Conservation (phyloP, 176 grass and related monocot genomes). For the Pharus latifolius region DNA sequence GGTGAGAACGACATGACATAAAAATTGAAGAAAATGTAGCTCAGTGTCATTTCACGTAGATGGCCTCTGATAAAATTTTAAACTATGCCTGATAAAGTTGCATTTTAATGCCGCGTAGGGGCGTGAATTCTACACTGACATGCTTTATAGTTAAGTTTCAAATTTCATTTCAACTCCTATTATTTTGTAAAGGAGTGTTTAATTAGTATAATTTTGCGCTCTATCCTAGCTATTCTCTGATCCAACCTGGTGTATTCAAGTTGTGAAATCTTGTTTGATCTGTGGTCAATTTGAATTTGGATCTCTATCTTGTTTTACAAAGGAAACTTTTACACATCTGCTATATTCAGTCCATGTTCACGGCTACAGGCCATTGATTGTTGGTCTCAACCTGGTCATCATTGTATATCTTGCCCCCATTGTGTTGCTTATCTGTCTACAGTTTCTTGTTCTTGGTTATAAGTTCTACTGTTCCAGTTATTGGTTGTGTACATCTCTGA, state of each 20-base stretch:
- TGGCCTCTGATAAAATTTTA: too few species aligned
- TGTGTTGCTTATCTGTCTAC: neutral
- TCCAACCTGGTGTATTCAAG: neutral
- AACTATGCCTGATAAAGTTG: too few species aligned
- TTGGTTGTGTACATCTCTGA: constrained; percentile 8
- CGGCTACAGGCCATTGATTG: neutral
- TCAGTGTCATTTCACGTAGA: too few species aligned
- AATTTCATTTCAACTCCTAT: too few species aligned
- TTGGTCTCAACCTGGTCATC: neutral
- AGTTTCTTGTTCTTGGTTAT: neutral
- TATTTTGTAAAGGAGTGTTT: too few species aligned
- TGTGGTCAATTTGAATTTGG: neutral
- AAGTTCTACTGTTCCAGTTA: neutral
- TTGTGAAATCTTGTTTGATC: neutral
- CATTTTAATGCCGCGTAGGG: too few species aligned
- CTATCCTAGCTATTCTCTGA: neutral
- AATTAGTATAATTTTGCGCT: neutral
- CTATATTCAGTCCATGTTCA: neutral
- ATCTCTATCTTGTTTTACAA: neutral
- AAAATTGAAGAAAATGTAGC: too few species aligned
- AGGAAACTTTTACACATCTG: neutral
- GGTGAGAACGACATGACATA: too few species aligned
- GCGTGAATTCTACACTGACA: too few species aligned
- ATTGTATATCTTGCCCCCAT: neutral
- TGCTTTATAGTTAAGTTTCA: too few species aligned